Conservation (phyloP, 371 early-diverging fungal species). For the Zychaea mexicana region DNA sequence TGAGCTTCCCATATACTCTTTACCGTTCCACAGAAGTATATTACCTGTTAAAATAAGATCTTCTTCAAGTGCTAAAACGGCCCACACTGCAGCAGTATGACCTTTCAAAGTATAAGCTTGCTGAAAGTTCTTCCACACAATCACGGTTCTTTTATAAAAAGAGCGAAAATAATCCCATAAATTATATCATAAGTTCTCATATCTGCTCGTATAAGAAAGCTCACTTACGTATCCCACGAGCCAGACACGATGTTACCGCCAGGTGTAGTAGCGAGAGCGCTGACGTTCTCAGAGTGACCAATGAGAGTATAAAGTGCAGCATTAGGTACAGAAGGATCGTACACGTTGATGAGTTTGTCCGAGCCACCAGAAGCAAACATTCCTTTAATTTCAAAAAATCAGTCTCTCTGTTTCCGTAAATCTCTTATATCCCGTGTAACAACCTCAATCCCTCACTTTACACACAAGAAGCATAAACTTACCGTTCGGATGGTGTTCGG, state of each 20-base stretch:
- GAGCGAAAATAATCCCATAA: not conserved
- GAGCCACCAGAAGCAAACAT: conserved; percentile 83
- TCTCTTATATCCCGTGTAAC: too few species aligned
- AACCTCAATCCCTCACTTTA: too few species aligned
- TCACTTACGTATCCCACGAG: conserved; percentile 95
- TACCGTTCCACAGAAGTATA: too few species aligned
- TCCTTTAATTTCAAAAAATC: conserved; percentile 47
- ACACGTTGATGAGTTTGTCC: conserved; percentile 84
- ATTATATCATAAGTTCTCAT: not conserved
- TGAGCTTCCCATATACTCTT: too few species aligned
- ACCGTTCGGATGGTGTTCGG: conserved; percentile 68
- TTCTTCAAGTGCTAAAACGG: conserved; percentile 76
- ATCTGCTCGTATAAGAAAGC: not conserved
- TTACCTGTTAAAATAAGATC: conserved; percentile 81
- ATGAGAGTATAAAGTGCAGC: conserved; percentile 69
- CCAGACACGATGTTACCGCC: conserved; percentile 86
- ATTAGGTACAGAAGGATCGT: conserved; percentile 62
- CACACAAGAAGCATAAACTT: not conserved
- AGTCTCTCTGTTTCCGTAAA: too few species aligned
- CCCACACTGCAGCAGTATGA: conserved; percentile 92
- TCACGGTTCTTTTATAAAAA: conserved; percentile 37
- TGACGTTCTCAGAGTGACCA: conserved; percentile 91
- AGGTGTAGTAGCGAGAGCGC: conserved; percentile 67
- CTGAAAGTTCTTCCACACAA: conserved; percentile 85
- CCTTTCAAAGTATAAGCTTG: conserved; percentile 73